Evolutionary conservation across 345 rosid species (phyloP).

Genomic region (Citrus trifoliata): DNA sequence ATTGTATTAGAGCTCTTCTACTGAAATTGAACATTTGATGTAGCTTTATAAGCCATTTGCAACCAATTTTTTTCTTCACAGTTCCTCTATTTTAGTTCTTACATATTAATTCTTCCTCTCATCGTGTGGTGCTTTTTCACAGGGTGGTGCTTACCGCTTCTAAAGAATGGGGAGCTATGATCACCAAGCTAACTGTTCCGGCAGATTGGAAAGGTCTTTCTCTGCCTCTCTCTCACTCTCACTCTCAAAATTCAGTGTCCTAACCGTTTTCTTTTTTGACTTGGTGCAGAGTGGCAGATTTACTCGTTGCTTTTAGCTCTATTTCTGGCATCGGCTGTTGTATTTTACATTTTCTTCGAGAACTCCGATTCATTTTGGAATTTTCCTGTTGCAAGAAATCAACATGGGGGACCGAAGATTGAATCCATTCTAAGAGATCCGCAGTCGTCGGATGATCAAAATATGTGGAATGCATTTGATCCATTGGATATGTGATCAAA

Average conservation of each 20-base stretch:
- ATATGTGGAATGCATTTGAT: conserved; percentile 41
- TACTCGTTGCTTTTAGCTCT: conserved; percentile 68
- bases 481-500: conserved; percentile 70
- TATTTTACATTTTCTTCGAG: conserved; percentile 75
- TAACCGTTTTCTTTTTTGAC: not conserved
- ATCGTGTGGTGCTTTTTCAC: not conserved
- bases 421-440: conserved; percentile 48
- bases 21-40: not conserved
- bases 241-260: not conserved
- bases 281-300: conserved; percentile 88
- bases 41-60: not conserved
- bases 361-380: conserved; percentile 88
- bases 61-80: not conserved
- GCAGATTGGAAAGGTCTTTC: conserved; percentile 89
- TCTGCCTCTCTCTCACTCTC: conserved; percentile 10
- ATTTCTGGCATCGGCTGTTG: conserved; percentile 76
- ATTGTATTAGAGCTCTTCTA: not conserved
- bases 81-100: not conserved
- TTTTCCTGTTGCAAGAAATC: conserved; percentile 55
- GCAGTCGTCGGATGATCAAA: conserved; percentile 67
- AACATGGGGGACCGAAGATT: conserved; percentile 50
- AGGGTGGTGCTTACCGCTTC: conserved; percentile 87
- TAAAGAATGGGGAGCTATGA: conserved; percentile 75
- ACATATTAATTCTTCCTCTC: not conserved
- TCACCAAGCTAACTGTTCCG: conserved; percentile 80